phyloP scores from a whole-genome alignment of 2,329 filamentous ascomycete species.

The Juglanconis oblonga region DNA sequence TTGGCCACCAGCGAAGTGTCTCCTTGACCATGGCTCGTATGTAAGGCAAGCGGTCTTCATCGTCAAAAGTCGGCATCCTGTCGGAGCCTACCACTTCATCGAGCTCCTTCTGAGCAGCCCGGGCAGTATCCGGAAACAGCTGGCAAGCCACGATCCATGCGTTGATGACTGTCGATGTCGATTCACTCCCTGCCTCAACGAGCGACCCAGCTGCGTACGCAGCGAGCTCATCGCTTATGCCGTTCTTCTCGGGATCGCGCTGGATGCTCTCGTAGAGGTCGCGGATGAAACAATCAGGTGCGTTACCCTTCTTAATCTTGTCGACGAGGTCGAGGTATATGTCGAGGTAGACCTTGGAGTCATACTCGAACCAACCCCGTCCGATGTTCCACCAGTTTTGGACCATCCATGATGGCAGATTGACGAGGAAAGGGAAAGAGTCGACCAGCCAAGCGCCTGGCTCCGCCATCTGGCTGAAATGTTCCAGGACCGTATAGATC shows the following conservation, averaged over 20 bases:
- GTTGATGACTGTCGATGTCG: conserved; percentile 29
- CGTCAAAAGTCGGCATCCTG: conserved; percentile 31
- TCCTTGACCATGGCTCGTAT: conserved; percentile 38
- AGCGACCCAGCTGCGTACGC: conserved; percentile 26
- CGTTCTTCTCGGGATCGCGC: conserved; percentile 21
- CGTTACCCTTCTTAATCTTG: conserved; percentile 23
- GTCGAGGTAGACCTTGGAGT: conserved; percentile 10
- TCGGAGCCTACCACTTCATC: conserved; percentile 31
- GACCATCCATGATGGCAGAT: conserved; percentile 24
- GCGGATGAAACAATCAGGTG: conserved; percentile 28
- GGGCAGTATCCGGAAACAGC: conserved; percentile 32
- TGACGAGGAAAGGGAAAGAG: conserved; percentile 29
- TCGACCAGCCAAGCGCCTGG: conserved; percentile 37
- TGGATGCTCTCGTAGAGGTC: conserved; percentile 24
- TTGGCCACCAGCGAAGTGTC: conserved; percentile 36
- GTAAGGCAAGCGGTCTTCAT: conserved; percentile 35
- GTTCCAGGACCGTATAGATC: conserved; percentile 32
- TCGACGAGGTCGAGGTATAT: conserved; percentile 16
- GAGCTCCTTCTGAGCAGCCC: conserved; percentile 33
- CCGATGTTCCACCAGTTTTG: conserved; percentile 20
- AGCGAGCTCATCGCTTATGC: conserved; percentile 23
- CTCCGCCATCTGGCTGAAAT: conserved; percentile 31
- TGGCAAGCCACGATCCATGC: conserved; percentile 36
- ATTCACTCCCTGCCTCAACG: conserved; percentile 33
- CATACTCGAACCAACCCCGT: neutral